Percentiles rank a stretch among this genome's conserved stretches.
Conservation (phyloP, 2,329 filamentous ascomycete species). For the Paecilomyces formosus region DNA sequence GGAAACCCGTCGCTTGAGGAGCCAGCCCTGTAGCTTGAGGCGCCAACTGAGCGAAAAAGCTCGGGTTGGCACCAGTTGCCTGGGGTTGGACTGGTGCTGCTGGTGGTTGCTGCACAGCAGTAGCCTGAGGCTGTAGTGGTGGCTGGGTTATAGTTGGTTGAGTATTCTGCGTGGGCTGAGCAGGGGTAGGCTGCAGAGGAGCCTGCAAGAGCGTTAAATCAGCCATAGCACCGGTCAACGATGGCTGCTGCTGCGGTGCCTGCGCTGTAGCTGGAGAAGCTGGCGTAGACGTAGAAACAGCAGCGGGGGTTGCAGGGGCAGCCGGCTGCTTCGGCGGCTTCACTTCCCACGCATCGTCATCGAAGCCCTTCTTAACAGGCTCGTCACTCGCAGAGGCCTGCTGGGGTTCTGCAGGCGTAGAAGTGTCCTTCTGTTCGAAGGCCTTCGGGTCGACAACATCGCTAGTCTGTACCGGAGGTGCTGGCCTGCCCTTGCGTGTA, state of each 20-base stretch:
- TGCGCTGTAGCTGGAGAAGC: constrained; percentile 19
- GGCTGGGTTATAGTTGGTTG: constrained; percentile 32
- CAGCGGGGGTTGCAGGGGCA: constrained; percentile 26
- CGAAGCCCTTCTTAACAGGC: constrained; percentile 59
- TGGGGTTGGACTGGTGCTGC: constrained; percentile 33
- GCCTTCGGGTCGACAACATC: constrained; percentile 83
- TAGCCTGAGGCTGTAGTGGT: constrained; percentile 29
- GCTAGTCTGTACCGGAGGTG: constrained; percentile 76
- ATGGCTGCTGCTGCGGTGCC: constrained; percentile 35
- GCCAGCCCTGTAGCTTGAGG: constrained; percentile 14
- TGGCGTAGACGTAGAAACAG: constrained; percentile 30
- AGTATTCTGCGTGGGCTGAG: constrained; percentile 43
- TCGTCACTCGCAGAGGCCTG: constrained; percentile 45
- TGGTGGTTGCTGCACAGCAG: constrained; percentile 29
- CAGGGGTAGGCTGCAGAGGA: constrained; percentile 50
- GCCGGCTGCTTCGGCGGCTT: constrained; percentile 63
- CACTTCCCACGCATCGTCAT: constrained; percentile 95
- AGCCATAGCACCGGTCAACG: constrained; percentile 62
- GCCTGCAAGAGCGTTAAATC: constrained; percentile 58
- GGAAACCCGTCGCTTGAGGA: constrained; percentile 32
- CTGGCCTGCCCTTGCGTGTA: constrained; percentile 82
- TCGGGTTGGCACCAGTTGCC: constrained; percentile 37
- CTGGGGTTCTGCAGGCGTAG: constrained; percentile 27
- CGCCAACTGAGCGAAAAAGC: constrained; percentile 45
- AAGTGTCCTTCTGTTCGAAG: constrained; percentile 59